These are phyloP conservation scores for Apiospora arundinis DNA, from an alignment of 2,329 filamentous ascomycete species.

Conservation along the genomic window DNA sequence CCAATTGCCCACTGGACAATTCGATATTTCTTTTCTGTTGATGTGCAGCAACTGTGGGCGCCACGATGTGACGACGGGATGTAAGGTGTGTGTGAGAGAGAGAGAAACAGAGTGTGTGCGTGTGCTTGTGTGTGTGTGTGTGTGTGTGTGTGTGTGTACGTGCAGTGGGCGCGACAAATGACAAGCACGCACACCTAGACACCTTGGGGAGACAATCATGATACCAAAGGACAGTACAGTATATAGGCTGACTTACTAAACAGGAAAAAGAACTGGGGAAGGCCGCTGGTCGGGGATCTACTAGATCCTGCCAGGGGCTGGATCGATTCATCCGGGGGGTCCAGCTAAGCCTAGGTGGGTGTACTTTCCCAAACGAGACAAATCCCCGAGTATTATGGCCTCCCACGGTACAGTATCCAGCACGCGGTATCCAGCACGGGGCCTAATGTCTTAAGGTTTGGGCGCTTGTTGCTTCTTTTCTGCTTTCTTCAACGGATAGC, in stretches of 20 bases:
- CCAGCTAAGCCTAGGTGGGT: background rate
- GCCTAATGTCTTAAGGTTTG: background rate
- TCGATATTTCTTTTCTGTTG: background rate
- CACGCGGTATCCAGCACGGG: background rate
- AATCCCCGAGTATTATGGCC: background rate
- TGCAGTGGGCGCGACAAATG: background rate
- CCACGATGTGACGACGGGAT: slow-evolving; percentile 11
- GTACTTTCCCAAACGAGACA: slow-evolving; percentile 1
- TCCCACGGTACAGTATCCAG: background rate
- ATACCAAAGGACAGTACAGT: background rate
- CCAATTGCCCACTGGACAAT: background rate
- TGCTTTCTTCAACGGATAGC: slow-evolving; percentile 2
- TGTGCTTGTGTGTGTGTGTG: background rate
- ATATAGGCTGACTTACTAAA: background rate
- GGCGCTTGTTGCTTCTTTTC: background rate
- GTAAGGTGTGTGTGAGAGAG: background rate
- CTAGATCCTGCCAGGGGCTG: slow-evolving; percentile 15
- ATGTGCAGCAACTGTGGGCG: slow-evolving; percentile 6
- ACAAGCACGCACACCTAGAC: background rate
- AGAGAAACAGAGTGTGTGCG: background rate
- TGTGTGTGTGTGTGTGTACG: background rate
- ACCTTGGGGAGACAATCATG: background rate
- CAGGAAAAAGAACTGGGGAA: background rate
- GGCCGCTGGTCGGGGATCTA: slow-evolving; percentile 12
- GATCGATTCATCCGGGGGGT: slow-evolving; percentile 14